Evolutionary conservation across 306 rosid species (phyloP), one percentile per base, ranked within the genome.

Genomic region (Hippophae tibetana): DNA sequence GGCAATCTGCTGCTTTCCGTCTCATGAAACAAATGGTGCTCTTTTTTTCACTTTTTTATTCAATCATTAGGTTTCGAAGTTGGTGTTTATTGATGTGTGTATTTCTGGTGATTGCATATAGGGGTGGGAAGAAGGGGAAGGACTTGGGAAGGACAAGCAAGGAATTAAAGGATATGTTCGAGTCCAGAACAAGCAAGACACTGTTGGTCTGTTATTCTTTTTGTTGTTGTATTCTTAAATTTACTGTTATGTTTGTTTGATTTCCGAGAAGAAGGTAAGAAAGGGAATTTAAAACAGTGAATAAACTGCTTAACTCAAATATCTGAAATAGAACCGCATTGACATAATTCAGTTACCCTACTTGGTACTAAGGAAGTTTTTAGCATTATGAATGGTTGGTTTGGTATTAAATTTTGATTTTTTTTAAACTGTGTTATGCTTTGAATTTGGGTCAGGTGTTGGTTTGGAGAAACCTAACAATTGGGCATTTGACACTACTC

Each of bases 121-220:
- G 98, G 99, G 99, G 1, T 88, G 99, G 99, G 95, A 93, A 82
- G 99, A 93, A 93, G 99, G 99, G 1, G 95, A 93, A 69, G 99
- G 97, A 13, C 95, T 88, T 13, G 99, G 99, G 8, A 88, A 88
- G 70, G 97, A 93, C 40, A 88, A 86, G 76, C 99, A 93, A 64
- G 97, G 99, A 25, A 93, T 93, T 76, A 93, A 93, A 70, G 95
- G 94, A 47, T 25, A 88, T 25, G 96, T 92, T 60, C 73, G 88
- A 45, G 86, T 92, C 1, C 58, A 81, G 58, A 88, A 88, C 89
- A 92, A 92, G 64, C 94, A 92, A 65, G 99, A 92, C 62, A 88
- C 90, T 54, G 11, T 66, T 60, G 99, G 96, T 90, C 72, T 49
- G 74, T 59, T 9, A 47, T 31, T 4, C 5, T 9, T 58, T 41